Evolutionary conservation across 106 monocot species (phyloP).

Genomic region (Hemerocallis citrina): DNA sequence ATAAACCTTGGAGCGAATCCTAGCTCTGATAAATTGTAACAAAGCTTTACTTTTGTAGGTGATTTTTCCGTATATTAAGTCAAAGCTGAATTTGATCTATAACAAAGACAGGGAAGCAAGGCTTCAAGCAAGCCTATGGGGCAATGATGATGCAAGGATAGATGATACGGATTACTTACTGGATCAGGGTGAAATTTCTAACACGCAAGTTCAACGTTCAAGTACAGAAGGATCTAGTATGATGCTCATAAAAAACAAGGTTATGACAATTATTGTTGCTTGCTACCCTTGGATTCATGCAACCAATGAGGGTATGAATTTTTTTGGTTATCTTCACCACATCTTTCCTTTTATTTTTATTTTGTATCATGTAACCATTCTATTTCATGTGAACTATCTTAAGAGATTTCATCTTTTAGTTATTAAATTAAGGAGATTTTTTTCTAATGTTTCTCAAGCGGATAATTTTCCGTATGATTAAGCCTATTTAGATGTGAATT

Average conservation of each 20-base stretch:
- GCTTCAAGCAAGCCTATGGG: constrained; percentile 92
- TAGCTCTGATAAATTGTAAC: neutral
- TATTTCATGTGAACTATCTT: neutral
- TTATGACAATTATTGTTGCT: constrained; percentile 43
- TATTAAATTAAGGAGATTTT: too few species aligned
- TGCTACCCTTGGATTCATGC: constrained; percentile 99
- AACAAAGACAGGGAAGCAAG: constrained; percentile 88
- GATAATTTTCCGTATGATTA: neutral
- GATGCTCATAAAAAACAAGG: constrained; percentile 39
- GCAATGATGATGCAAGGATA: constrained; percentile 30
- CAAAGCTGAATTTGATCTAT: constrained; percentile 79
- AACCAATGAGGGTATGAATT: constrained; percentile 94
- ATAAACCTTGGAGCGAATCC: too few species aligned
- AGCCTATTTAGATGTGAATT: neutral
- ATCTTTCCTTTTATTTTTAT: neutral
- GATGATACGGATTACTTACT: constrained; percentile 33
- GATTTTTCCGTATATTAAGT: constrained; percentile 79
- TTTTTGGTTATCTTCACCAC: neutral
- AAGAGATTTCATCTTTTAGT: too few species aligned
- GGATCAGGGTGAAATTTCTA: constrained; percentile 41
- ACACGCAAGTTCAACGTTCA: constrained; percentile 12
- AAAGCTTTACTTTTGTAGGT: constrained; percentile 38
- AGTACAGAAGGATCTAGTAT: constrained; percentile 35
- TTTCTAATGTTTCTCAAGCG: too few species aligned
- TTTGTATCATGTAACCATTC: neutral